These are phyloP conservation scores for Pythium plurisporium DNA, from an alignment of 352 stramenopile species.

Conservation along the genomic window DNA sequence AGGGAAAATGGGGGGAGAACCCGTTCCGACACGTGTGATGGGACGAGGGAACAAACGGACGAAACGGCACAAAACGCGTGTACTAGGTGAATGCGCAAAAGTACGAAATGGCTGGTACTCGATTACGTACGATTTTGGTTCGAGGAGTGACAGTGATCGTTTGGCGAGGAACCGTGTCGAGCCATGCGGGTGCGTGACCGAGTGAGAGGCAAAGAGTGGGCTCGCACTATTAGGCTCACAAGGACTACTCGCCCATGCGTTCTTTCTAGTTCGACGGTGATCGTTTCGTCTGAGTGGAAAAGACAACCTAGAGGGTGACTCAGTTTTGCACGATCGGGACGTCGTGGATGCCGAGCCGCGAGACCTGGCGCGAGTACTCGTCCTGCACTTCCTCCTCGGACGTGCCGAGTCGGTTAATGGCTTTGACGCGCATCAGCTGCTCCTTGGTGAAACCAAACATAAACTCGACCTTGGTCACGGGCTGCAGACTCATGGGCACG, in stretches of 20 bases:
- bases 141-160: not conserved
- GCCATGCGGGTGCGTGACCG: no score
- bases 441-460: conserved; percentile 36
- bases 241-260: no score
- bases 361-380: conserved; percentile 31
- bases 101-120: not conserved
- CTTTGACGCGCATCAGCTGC: conserved; percentile 36
- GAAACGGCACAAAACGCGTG: not conserved
- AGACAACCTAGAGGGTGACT: no score
- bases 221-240: no score
- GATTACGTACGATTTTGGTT: not conserved
- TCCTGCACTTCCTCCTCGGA: conserved; percentile 36
- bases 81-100: not conserved
- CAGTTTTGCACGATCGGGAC: conserved; percentile 8
- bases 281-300: no score
- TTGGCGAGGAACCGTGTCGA: no score
- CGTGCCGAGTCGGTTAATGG: conserved; percentile 33
- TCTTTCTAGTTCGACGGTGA: not conserved
- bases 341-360: conserved; percentile 27
- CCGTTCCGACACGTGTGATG: not conserved
- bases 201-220: no score
- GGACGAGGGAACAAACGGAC: not conserved
- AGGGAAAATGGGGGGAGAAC: not conserved
- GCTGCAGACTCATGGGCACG: conserved; percentile 9
- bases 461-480: conserved; percentile 27